Base-by-base conservation (phyloP, 2,329 filamentous ascomycete species). In the Apiospora marii region DNA sequence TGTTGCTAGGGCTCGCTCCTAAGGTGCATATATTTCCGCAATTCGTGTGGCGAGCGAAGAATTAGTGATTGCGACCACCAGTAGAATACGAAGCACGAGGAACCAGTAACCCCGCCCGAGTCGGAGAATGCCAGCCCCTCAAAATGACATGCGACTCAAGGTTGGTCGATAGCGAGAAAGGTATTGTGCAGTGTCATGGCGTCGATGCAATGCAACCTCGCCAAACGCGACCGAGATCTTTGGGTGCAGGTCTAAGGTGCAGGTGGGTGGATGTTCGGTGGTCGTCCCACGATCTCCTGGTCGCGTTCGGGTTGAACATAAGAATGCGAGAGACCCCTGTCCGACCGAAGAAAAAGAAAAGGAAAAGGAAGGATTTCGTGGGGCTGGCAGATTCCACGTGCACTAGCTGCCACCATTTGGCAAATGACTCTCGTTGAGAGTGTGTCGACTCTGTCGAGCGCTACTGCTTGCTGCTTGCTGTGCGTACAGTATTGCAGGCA, bases 181-280 rank as follows among this genome's bases (percentile, higher is more conserved):
- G 16, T 61, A 12, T n/a, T 19, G 53, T 19, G 16, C 12, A 41
- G 37, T 37, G 53, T 37, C 30, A 12, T 22, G 53, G 16, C 53
- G 22, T 22, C 16, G 16, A 61, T 61, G 53, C 53, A 61, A 61
- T 61, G 53, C 53, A 61, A 61, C 53, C 53, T 37, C 30, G 53
- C 53, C 16, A 61, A 61, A 61, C 6, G 53, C 53, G 53, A 61
- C 53, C 53, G 34, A 61, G 53, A 61, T 61, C 53, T 22, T 30
- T 61, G 30, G 30, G 53, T 61, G 30, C 53, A 61, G 58, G 58
- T 41, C 37, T 41, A 10, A 41, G 37, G 53, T 61, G 30, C 53
- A 61, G 58, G 58, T 64, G 58, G 58, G 34, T 64, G 58, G 58
- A 64, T 64, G 58, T 64, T 34, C 24, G 30, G 34, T 64, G 58